Conservation (phyloP, 129 eudicot genomes). For the Logfia minima region DNA sequence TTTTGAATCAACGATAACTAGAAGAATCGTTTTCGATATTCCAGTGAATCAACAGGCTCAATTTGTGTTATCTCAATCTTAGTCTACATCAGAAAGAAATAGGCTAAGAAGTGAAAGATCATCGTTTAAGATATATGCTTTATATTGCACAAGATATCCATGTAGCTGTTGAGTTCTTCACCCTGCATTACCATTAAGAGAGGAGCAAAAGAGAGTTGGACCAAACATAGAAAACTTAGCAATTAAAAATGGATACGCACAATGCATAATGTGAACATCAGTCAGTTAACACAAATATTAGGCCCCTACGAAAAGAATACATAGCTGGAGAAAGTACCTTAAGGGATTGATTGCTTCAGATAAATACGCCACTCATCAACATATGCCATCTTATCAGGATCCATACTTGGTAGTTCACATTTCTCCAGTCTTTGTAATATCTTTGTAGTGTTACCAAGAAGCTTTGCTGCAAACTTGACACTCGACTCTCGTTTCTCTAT, state of each 20-base stretch:
- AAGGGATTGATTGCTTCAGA: constrained; percentile 15
- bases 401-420: constrained; percentile 14
- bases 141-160: background rate
- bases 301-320: background rate
- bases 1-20: too few species aligned
- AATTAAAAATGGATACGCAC: too few species aligned
- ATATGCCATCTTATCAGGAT: constrained; percentile 23
- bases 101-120: too few species aligned
- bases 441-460: constrained; percentile 31
- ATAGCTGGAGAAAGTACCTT: background rate
- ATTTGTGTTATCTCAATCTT: too few species aligned
- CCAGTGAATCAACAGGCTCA: too few species aligned
- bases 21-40: too few species aligned
- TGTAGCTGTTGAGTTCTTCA: background rate
- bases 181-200: background rate
- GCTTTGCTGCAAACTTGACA: constrained; percentile 31
- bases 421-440: constrained; percentile 15
- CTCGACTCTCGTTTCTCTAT: constrained; percentile 31
- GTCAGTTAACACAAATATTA: background rate
- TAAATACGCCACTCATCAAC: constrained; percentile 27
- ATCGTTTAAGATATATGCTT: too few species aligned
- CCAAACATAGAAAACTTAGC: background rate
- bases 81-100: background rate
- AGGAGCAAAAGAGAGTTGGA: background rate
- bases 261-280: too few species aligned